Evolutionary conservation across 108 stramenopile genomes (phyloP), one percentile per base, ranked within the genome.

Genomic region (Cyclotella cryptica): DNA sequence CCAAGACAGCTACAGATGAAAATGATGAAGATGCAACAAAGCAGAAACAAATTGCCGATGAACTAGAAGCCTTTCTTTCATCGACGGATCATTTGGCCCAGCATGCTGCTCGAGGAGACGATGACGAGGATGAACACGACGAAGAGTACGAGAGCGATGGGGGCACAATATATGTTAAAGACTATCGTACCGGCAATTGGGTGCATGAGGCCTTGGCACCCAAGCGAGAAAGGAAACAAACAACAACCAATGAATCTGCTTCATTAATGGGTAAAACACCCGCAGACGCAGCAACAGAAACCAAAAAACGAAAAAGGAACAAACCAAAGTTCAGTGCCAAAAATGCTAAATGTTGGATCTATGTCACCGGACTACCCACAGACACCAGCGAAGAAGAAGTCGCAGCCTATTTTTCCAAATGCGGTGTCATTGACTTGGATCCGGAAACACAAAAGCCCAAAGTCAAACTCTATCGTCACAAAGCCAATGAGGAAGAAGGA

Each of bases 361-460:
- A 96, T 70, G 84, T 93, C 11, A 86, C 88, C 27, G 96, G 97
- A 12, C 82, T 98, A n/a, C 98, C 98, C 24, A n/a, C 52, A 0
- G 94, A 94, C 66, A 84, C 89, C 8, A 91, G 90, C 9, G 83
- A 68, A 47, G 86, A 96, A 22, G 97, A 98, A 71, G 45, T 98
- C 9, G 69, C 69, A 0, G 51, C 70, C 26, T 89, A 92, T 45
- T 97, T 97, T 86, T 77, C 81, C 59, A 96, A 94, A 77, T 95
- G 79, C 17, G 98, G 98, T 0, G 80, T 98, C 47, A 59, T 98
- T 28, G 96, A 96, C 68, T 83, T 97, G 53, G 95, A 97, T 82
- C 98, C 98, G 14, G 85, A 93, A 66, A 94, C 90, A 28, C 88
- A 95, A 58, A 81, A 85, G 53, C 98, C 97, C 10, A 93, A 93